A percentile compares a stretch with the other conserved stretches of the same genome.
phyloP scores from a whole-genome alignment of 2,329 filamentous ascomycete genomes.

The Colletotrichum limetticola region DNA sequence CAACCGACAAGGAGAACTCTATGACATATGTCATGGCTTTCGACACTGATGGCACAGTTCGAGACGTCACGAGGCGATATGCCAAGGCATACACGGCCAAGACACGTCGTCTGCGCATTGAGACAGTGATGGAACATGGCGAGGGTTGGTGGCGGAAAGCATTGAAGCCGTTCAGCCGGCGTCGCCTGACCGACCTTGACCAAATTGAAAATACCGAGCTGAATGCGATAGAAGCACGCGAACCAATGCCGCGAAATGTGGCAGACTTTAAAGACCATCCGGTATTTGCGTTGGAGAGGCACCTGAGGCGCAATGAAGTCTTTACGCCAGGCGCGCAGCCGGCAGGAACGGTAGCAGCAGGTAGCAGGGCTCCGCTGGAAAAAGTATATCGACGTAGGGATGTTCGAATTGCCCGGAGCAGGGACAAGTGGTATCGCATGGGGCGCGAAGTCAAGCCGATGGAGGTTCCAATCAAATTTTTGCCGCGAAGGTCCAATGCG shows the following conservation, averaged over 20 bases:
- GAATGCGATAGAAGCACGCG: slow-evolving; percentile 74
- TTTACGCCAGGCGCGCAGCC: slow-evolving; percentile 75
- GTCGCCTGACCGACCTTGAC: slow-evolving; percentile 71
- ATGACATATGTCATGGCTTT: slow-evolving; percentile 89
- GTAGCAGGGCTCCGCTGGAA: slow-evolving; percentile 73
- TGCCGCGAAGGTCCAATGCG: slow-evolving; percentile 60
- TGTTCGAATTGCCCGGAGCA: slow-evolving; percentile 80
- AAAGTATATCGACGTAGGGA: slow-evolving; percentile 85
- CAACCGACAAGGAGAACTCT: slow-evolving; percentile 78
- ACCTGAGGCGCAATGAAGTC: slow-evolving; percentile 85
- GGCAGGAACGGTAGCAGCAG: slow-evolving; percentile 81
- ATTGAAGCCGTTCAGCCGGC: slow-evolving; percentile 59
- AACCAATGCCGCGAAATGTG: slow-evolving; percentile 88
- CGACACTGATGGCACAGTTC: slow-evolving; percentile 79
- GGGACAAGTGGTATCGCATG: slow-evolving; percentile 90
- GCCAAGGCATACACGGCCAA: slow-evolving; percentile 91
- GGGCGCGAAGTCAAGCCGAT: slow-evolving; percentile 82
- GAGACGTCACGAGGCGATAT: slow-evolving; percentile 90
- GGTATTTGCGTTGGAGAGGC: slow-evolving; percentile 83
- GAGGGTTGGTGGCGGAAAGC: slow-evolving; percentile 65
- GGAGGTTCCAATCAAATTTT: slow-evolving; percentile 85
- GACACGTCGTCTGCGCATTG: slow-evolving; percentile 83
- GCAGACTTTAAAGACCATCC: slow-evolving; percentile 91
- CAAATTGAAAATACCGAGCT: slow-evolving; percentile 87
- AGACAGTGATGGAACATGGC: slow-evolving; percentile 62